A percentile compares a stretch with the other conserved stretches of the same genome.
These are phyloP conservation scores for Ogataea hybrid DNA, from an alignment of 1,139 yeast genomes.

Conservation along the genomic window DNA sequence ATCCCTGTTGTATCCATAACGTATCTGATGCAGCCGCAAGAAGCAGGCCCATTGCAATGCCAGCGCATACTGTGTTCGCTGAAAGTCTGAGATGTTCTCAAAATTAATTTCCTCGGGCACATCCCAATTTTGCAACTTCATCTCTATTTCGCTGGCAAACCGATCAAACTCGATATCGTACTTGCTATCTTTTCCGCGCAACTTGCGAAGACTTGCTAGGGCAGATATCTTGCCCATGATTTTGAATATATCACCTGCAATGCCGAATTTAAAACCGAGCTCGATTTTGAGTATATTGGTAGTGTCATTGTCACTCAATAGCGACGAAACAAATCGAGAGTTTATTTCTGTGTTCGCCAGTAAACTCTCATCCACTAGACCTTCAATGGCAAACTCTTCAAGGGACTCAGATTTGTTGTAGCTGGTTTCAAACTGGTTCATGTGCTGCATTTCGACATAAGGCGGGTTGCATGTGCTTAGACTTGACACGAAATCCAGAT, in stretches of 20 bases:
- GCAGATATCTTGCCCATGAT: constrained; percentile 21
- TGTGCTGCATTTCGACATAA: constrained; percentile 10
- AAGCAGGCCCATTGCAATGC: constrained; percentile 22
- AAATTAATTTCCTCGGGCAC: constrained; percentile 15
- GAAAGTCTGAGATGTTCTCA: constrained; percentile 16
- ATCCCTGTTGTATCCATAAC: constrained; percentile 16
- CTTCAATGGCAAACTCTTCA: constrained; percentile 3
- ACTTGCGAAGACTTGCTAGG: constrained; percentile 12
- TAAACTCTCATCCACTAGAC: constrained; percentile 1
- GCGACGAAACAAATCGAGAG: constrained; percentile 8
- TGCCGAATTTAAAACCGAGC: constrained; percentile 20
- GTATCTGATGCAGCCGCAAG: constrained; percentile 19
- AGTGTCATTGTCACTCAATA: constrained; percentile 7
- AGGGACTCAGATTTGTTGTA: constrained; percentile 7
- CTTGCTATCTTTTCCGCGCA: constrained; percentile 8
- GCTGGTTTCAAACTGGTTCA: background rate
- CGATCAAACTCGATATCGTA: constrained; percentile 14
- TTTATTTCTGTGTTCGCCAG: constrained; percentile 7
- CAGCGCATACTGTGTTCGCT: constrained; percentile 18
- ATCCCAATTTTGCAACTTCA: constrained; percentile 18
- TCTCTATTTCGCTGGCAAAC: constrained; percentile 17
- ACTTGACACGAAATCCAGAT: constrained; percentile 20
- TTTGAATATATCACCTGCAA: constrained; percentile 21
- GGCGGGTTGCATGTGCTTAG: constrained; percentile 20
- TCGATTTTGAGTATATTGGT: constrained; percentile 12